Evolutionary conservation across 2,329 filamentous ascomycete species (phyloP).

Genomic region (Cladophialophora yegresii): DNA sequence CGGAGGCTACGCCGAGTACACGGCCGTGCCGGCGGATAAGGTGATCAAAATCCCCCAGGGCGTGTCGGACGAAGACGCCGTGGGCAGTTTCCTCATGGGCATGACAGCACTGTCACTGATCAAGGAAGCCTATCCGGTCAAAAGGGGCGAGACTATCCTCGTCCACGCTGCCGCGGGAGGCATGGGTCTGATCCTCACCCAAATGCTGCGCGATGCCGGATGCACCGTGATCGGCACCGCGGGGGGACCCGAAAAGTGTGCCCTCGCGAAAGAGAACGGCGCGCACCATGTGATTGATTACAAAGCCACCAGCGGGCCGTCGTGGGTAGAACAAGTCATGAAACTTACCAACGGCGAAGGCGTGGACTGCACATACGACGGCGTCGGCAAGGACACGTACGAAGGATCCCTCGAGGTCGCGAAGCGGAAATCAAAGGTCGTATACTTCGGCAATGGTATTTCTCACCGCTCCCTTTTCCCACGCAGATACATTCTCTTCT

Average conservation of each 20-base stretch:
- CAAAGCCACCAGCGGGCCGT: slow-evolving; percentile 74
- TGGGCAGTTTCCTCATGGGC: slow-evolving; percentile 74
- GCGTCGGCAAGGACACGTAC: slow-evolving; percentile 82
- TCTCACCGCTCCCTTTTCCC: neutral
- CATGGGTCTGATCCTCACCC: slow-evolving; percentile 69
- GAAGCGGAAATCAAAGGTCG: slow-evolving; percentile 73
- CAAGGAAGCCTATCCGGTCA: slow-evolving; percentile 69
- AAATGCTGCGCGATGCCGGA: slow-evolving; percentile 71
- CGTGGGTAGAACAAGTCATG: slow-evolving; percentile 77
- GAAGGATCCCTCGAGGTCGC: slow-evolving; percentile 73
- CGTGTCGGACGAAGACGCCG: slow-evolving; percentile 63
- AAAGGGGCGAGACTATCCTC: slow-evolving; percentile 77
- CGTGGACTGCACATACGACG: slow-evolving; percentile 71
- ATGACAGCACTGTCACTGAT: slow-evolving; percentile 79
- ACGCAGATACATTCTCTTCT: neutral
- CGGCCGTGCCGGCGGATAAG: slow-evolving; percentile 55
- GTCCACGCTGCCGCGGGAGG: slow-evolving; percentile 86
- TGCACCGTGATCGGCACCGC: slow-evolving; percentile 80
- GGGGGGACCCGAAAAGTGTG: slow-evolving; percentile 70
- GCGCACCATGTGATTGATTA: slow-evolving; percentile 75
- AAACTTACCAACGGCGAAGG: slow-evolving; percentile 77
- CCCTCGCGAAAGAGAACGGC: slow-evolving; percentile 68
- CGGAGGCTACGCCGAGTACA: slow-evolving; percentile 62
- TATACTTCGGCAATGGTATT: slow-evolving; percentile 71
- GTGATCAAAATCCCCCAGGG: slow-evolving; percentile 65